phyloP scores from a whole-genome alignment of 1,139 yeast species.

The Yamadazyma kanchanaburiensis region DNA sequence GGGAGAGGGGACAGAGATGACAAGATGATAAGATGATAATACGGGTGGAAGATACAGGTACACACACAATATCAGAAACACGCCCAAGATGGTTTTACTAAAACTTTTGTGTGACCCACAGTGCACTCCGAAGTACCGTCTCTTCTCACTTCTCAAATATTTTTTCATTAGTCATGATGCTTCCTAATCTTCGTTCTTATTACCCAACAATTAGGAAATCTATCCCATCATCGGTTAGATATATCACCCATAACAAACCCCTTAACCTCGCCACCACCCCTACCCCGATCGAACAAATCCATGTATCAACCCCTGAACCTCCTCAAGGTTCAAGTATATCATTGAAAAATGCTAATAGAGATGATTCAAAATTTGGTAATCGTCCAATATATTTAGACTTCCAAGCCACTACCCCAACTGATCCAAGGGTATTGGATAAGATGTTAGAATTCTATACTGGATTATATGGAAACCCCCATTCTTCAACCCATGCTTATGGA shows the following conservation, averaged over 20 bases:
- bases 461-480: constrained; percentile 94
- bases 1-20: too few species aligned
- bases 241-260: constrained; percentile 1
- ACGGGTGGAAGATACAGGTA: too few species aligned
- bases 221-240: background rate
- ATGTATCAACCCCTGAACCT: constrained; percentile 15
- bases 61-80: too few species aligned
- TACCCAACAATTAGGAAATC: background rate
- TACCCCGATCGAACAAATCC: constrained; percentile 11
- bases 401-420: constrained; percentile 98
- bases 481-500: constrained; percentile 96
- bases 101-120: too few species aligned
- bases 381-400: constrained; percentile 92
- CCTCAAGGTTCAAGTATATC: constrained; percentile 44
- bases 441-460: constrained; percentile 94
- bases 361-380: constrained; percentile 51
- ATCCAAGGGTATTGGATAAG: constrained; percentile 91
- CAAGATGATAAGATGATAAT: too few species aligned
- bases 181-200: too few species aligned
- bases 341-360: constrained; percentile 45
- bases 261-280: constrained; percentile 9
- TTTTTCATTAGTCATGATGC: constrained; percentile 1
- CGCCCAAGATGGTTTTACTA: too few species aligned
- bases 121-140: too few species aligned
- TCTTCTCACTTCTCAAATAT: background rate